Percentiles rank a stretch among this genome's conserved stretches.
Conservation (phyloP, 805 yeast species). For the Nakazawaea wyomingensis region DNA sequence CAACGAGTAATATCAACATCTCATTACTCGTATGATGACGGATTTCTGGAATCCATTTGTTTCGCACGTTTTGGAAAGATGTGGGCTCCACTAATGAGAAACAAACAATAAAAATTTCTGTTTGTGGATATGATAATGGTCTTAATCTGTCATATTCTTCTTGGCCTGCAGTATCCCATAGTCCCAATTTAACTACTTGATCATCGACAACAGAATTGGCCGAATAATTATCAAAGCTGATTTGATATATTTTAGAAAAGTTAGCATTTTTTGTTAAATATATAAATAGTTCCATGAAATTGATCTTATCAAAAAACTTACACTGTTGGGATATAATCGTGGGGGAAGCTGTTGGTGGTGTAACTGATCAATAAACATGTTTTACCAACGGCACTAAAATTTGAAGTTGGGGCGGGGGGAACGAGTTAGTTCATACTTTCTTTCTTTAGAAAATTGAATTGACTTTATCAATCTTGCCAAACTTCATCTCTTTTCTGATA, state of each 20-base stretch:
- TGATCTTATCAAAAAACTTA: slow-evolving; percentile 16
- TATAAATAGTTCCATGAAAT: too few species aligned
- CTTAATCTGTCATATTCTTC: slow-evolving; percentile 86
- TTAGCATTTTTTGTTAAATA: too few species aligned
- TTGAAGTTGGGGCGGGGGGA: too few species aligned
- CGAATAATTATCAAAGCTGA: slow-evolving; percentile 81
- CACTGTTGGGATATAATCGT: slow-evolving; percentile 91
- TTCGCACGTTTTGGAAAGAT: slow-evolving; percentile 73
- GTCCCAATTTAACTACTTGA: slow-evolving; percentile 75
- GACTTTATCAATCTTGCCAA: too few species aligned
- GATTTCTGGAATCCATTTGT: slow-evolving; percentile 84
- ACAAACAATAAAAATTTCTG: slow-evolving; percentile 82
- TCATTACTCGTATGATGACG: slow-evolving; percentile 75
- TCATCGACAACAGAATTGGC: slow-evolving; percentile 81
- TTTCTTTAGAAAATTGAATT: too few species aligned
- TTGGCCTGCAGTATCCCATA: slow-evolving; percentile 97
- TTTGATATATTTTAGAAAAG: too few species aligned
- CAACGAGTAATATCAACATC: slow-evolving; percentile 66
- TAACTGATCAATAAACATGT: slow-evolving; percentile 84
- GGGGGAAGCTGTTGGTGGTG: slow-evolving; percentile 89
- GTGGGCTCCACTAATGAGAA: slow-evolving; percentile 80
- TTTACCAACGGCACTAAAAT: slow-evolving; percentile 82
- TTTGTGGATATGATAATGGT: slow-evolving; percentile 88
- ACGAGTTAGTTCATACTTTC: too few species aligned
- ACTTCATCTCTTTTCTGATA: too few species aligned